These are phyloP conservation scores for Ambrosiella beaveri DNA, from an alignment of 2,329 filamentous ascomycete genomes.

Conservation along the genomic window DNA sequence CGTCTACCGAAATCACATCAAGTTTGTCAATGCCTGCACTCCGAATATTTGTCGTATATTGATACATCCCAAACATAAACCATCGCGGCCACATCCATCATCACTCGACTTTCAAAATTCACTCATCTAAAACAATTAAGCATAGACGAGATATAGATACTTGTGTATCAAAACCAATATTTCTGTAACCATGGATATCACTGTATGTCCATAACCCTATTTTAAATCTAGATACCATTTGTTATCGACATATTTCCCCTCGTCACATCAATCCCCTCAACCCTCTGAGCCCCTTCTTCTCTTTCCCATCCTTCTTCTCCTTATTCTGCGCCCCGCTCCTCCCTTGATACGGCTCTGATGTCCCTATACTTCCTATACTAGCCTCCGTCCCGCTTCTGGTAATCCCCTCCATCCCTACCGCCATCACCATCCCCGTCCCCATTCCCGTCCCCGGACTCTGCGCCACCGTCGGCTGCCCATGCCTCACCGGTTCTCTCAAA, in stretches of 20 bases:
- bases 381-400: conserved; percentile 18
- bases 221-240: not conserved
- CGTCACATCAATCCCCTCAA: not conserved
- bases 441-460: not conserved
- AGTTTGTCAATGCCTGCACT: too few species aligned
- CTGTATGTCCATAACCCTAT: not conserved
- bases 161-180: too few species aligned
- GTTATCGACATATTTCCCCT: not conserved
- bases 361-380: conserved; percentile 12
- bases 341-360: conserved; percentile 1
- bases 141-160: too few species aligned
- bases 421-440: not conserved
- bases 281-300: conserved; percentile 1
- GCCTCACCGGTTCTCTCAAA: not conserved
- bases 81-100: too few species aligned
- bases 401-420: not conserved
- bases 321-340: conserved; percentile 8
- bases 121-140: too few species aligned
- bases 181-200: too few species aligned
- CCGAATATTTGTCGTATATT: too few species aligned
- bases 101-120: too few species aligned
- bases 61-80: too few species aligned
- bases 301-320: conserved; percentile 21
- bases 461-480: not conserved
- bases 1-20: too few species aligned